These are phyloP conservation scores for Pyronema domesticum DNA, from an alignment of 495 filamentous ascomycete genomes.

Conservation along the genomic window DNA sequence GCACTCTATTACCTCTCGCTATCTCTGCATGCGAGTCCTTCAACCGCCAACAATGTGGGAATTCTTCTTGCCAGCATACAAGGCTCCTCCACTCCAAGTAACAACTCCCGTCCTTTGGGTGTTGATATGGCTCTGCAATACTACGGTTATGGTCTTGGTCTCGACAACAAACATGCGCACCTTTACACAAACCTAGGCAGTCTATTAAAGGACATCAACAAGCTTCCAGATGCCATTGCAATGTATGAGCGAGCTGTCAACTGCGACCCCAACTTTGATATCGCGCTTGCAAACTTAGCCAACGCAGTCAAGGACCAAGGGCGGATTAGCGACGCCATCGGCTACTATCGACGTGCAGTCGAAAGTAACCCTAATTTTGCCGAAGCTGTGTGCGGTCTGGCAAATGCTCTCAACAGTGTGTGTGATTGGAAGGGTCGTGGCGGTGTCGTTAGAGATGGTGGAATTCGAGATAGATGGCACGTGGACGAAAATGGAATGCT, in stretches of 20 bases:
- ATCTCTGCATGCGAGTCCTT: slow-evolving; percentile 86
- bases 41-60: slow-evolving; percentile 95
- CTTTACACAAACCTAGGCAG: slow-evolving; percentile 95
- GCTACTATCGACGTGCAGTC: slow-evolving; percentile 81
- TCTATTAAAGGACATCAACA: slow-evolving; percentile 89
- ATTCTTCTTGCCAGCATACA: slow-evolving; percentile 90
- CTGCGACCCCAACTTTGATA: slow-evolving; percentile 86
- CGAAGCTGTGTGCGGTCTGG: slow-evolving; percentile 89
- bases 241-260: slow-evolving; percentile 95
- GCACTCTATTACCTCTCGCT: slow-evolving; percentile 93
- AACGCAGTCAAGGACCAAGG: slow-evolving; percentile 98
- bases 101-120: slow-evolving; percentile 51
- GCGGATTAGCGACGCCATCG: slow-evolving; percentile 75
- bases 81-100: slow-evolving; percentile 25
- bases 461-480: slow-evolving; percentile 79
- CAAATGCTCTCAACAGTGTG: slow-evolving; percentile 90
- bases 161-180: slow-evolving; percentile 87
- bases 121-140: slow-evolving; percentile 78
- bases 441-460: slow-evolving; percentile 53
- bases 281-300: slow-evolving; percentile 88
- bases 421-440: slow-evolving; percentile 89
- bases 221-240: slow-evolving; percentile 72
- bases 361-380: slow-evolving; percentile 86
- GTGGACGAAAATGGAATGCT: slow-evolving; percentile 77
- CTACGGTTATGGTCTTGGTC: slow-evolving; percentile 78